Conservation (phyloP, 208 protist species). For the Trichomonas tenax region DNA sequence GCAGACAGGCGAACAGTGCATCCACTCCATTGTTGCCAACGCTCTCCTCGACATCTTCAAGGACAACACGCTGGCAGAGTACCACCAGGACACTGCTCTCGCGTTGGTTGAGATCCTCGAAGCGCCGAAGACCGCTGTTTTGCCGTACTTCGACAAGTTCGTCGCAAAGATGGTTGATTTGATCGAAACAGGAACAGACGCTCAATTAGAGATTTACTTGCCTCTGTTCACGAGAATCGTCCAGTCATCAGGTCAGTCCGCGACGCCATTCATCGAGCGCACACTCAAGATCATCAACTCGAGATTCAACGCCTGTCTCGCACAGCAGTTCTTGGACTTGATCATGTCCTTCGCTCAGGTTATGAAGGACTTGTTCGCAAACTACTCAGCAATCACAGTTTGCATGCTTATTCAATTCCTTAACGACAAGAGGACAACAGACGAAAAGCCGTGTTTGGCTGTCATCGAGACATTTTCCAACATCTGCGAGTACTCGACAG, state of each 20-base stretch:
- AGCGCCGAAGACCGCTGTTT: not conserved
- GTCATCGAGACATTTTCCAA: not conserved
- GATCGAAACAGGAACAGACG: not conserved
- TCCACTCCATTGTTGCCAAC: not conserved
- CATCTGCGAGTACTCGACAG: not conserved
- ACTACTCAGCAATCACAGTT: not conserved
- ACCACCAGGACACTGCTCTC: not conserved
- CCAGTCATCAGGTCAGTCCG: not conserved
- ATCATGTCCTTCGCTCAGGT: not conserved
- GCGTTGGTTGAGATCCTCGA: not conserved
- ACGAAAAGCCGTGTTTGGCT: not conserved
- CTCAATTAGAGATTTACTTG: not conserved
- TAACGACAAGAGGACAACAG: not conserved
- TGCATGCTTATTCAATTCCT: not conserved
- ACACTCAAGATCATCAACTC: not conserved
- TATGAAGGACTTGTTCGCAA: not conserved
- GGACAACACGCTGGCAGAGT: not conserved
- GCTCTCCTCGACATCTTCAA: not conserved
- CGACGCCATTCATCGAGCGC: not conserved
- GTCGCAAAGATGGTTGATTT: not conserved
- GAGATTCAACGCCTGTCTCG: not conserved
- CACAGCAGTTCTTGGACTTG: not conserved
- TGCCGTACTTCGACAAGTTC: not conserved
- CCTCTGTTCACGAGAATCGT: not conserved
- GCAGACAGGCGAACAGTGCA: not conserved